Base-by-base conservation (phyloP, 1,284 basidiomycete genomes). In the Volvariella volvacea region DNA sequence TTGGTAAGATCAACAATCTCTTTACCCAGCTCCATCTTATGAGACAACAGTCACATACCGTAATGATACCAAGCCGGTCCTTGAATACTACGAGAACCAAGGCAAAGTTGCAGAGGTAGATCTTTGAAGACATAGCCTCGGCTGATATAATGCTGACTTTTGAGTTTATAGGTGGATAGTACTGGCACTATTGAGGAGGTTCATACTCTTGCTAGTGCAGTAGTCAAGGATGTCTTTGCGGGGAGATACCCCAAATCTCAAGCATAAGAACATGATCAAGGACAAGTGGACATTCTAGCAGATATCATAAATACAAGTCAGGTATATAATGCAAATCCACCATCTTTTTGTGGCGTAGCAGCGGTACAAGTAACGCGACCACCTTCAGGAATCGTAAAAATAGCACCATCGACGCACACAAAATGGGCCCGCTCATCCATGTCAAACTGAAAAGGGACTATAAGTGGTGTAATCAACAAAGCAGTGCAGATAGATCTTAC, bases 11-110 rank as follows among this genome's bases (percentile, higher is more conserved):
- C 42, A 15, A 19, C 21, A 20, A n/a, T 16, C 14, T 46, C 9
- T 22, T 16, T 17, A 10, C 36, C 32, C n/a, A 32, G 33, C 44
- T 40, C 38, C 42, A 22, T 25, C 40, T 46, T 34, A 28, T 42
- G 20, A 48, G 34, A 42, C 10, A 32, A 4, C 48, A 95, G 92
- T 69, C 31, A 96, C 94, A 1, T 98, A 98, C 67, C 75, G 87
- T 50, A 82, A 88, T 41, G 88, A 92, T 39, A 92, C 89, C n/a
- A 92, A 92, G 88, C 95, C 96, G 9, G 96, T 99, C 44, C 91
- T 99, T 49, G 74, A 95, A 44, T 76, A 93, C 64, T 97, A 96
- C 65, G 66, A 74, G 44, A 64, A 73, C 48, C 61, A 75, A 48
- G 71, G 68, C 57, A 92, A 92, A 62, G 90, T 97, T 15, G 82